phyloP scores from a whole-genome alignment of 2,329 filamentous ascomycete genomes.

The Pseudogymnoascus sp. region DNA sequence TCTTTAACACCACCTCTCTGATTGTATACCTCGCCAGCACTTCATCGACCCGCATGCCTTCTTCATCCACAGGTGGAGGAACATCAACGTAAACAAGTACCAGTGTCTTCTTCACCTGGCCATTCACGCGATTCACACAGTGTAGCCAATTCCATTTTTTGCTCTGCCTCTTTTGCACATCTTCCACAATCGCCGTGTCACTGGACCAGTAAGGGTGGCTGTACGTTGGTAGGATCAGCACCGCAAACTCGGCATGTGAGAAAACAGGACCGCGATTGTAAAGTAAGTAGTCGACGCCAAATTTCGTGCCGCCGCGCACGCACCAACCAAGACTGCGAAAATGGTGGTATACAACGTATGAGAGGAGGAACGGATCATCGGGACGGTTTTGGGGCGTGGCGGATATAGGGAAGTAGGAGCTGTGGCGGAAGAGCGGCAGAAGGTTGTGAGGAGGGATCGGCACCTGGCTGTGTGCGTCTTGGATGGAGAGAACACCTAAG shows the following conservation, averaged over 20 bases:
- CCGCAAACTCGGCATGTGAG: slow-evolving; percentile 85
- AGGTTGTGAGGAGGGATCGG: slow-evolving; percentile 47
- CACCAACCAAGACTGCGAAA: slow-evolving; percentile 95
- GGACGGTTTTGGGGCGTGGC: slow-evolving; percentile 37
- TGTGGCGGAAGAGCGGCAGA: slow-evolving; percentile 56
- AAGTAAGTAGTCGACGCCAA: slow-evolving; percentile 87
- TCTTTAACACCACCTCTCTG: slow-evolving; percentile 68
- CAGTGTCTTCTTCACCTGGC: slow-evolving; percentile 82
- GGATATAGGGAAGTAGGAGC: slow-evolving; percentile 59
- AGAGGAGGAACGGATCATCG: slow-evolving; percentile 76
- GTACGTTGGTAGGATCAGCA: slow-evolving; percentile 78
- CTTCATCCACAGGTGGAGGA: slow-evolving; percentile 52
- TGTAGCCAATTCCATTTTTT: slow-evolving; percentile 77
- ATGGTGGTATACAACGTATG: slow-evolving; percentile 89
- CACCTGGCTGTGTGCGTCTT: slow-evolving; percentile 38
- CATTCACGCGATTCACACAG: slow-evolving; percentile 79
- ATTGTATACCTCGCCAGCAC: slow-evolving; percentile 64
- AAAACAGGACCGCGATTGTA: slow-evolving; percentile 92
- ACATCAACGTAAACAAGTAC: slow-evolving; percentile 88
- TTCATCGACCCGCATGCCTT: slow-evolving; percentile 48
- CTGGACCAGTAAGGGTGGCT: slow-evolving; percentile 60
- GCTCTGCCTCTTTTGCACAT: slow-evolving; percentile 41
- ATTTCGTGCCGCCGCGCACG: slow-evolving; percentile 84
- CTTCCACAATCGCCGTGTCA: slow-evolving; percentile 38
- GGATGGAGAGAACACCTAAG: slow-evolving; percentile 63